Evolutionary conservation across 805 yeast genomes (phyloP).

Genomic region (Spathaspora girioi): DNA sequence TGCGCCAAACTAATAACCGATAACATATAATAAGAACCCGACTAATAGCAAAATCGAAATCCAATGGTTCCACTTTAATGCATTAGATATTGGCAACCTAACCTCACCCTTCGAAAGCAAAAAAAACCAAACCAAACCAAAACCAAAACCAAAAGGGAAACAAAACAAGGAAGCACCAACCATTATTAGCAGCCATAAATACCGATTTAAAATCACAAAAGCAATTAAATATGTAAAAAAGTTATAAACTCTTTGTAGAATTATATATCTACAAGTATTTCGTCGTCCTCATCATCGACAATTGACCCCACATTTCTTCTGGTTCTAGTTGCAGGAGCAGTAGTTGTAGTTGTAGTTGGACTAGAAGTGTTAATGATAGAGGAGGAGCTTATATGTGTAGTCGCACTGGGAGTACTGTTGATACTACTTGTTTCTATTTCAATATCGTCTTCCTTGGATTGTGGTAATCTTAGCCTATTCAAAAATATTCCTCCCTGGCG

Average conservation of each 20-base stretch:
- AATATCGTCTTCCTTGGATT: constrained; percentile 1
- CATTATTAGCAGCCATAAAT: neutral
- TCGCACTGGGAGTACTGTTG: neutral
- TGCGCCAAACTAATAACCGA: neutral
- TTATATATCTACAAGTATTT: constrained; percentile 17
- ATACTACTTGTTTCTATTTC: neutral
- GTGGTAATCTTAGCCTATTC: constrained; percentile 5
- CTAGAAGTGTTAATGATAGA: neutral
- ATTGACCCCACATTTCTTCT: neutral
- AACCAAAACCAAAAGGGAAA: neutral
- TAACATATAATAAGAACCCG: neutral
- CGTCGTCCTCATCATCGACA: constrained; percentile 16
- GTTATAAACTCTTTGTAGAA: neutral
- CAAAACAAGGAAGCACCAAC: neutral
- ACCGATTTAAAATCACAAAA: neutral
- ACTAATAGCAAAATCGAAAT: neutral
- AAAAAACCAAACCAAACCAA: no score
- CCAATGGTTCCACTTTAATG: neutral
- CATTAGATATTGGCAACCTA: no score
- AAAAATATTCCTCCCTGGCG: constrained; percentile 1
- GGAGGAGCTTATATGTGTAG: neutral
- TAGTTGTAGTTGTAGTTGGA: neutral
- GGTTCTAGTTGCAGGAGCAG: neutral
- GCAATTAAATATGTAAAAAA: neutral
- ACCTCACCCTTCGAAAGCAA: neutral